Base-by-base conservation (phyloP, 2,329 filamentous ascomycete species). In the Fonsecaea nubica region DNA sequence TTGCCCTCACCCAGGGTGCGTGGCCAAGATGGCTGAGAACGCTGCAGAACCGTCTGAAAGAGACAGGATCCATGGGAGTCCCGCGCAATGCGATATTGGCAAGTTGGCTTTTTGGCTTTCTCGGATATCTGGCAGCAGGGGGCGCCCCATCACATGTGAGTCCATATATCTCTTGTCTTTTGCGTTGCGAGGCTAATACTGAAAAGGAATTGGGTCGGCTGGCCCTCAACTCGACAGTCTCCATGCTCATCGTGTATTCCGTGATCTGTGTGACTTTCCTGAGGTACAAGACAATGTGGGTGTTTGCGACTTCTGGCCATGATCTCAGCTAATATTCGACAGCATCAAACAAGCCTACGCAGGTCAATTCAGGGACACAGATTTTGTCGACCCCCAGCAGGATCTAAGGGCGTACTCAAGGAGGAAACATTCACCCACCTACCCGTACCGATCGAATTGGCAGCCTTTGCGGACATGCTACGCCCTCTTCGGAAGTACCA, bases 21-120 rank as follows among this genome's bases (percentile, higher is more conserved):
- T 59, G 57, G 57, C 57, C 57, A 15, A 59, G 40, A 18, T 45
- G 18, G 12, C 15, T 59, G 2, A 48, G 57, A 35, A 57, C 63
- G 21, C 66, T 74, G n/a, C 72, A 76, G 42, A 64, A 70, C 35
- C 69, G 77, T 45, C 69, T 80, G 7, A 77, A 79, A 64, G 71
- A 73, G 53, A 80, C 79, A 3, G 77, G 73, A 5, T 74, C 70
- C 21, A 57, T 72, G 52, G 79, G 79, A 6, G 78, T 80, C 8
- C 79, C 79, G 0, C 69, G 77, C n/a, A 75, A 72, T n/a, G 77
- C 79, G 1, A 75, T 81, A 7, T 72, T 77, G 21, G 67, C 75
- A 2, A 77, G 74, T 53, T 80, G 78, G 78, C 65, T 75, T 15
- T 74, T 80, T 60, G 79, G 76, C 0, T 75, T 79, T 15, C 70